Conservation (phyloP, 1,284 basidiomycete genomes). For the Irpex sp. region DNA sequence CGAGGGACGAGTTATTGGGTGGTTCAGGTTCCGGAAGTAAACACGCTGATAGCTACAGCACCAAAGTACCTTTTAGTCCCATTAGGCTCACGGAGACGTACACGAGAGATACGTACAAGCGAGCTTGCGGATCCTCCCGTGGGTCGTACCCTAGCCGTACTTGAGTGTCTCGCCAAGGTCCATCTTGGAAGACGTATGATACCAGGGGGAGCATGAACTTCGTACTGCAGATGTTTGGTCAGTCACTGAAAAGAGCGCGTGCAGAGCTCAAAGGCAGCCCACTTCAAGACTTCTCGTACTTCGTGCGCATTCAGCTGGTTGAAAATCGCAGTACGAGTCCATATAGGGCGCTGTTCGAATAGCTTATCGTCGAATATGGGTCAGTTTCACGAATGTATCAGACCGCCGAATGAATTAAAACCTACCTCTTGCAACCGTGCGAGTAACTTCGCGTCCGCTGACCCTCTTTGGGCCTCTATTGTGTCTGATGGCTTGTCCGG, state of each 20-base stretch:
- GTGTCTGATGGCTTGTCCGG: constrained; percentile 61
- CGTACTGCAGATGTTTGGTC: constrained; percentile 42
- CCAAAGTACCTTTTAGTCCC: no score
- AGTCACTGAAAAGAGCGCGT: not conserved
- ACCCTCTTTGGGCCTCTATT: constrained; percentile 50
- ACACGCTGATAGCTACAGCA: constrained; percentile 71
- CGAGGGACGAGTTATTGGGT: constrained; percentile 71
- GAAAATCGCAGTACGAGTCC: constrained; percentile 82
- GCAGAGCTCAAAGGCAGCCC: constrained; percentile 15
- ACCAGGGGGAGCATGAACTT: constrained; percentile 68
- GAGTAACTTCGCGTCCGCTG: constrained; percentile 60
- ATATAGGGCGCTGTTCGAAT: constrained; percentile 77
- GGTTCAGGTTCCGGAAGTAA: constrained; percentile 81
- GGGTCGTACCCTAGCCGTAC: constrained; percentile 91
- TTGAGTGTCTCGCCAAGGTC: constrained; percentile 90
- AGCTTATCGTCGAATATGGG: constrained; percentile 34
- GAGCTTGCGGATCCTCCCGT: constrained; percentile 61
- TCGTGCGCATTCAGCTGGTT: constrained; percentile 79
- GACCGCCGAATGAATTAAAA: not conserved
- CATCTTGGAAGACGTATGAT: constrained; percentile 89
- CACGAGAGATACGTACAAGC: constrained; percentile 52
- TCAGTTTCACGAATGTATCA: no score
- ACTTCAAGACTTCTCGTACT: constrained; percentile 72
- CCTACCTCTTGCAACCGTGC: constrained; percentile 57
- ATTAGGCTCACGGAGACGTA: constrained; percentile 9